phyloP scores from a whole-genome alignment of 2,329 filamentous ascomycete species.

The Colletotrichum sp. region DNA sequence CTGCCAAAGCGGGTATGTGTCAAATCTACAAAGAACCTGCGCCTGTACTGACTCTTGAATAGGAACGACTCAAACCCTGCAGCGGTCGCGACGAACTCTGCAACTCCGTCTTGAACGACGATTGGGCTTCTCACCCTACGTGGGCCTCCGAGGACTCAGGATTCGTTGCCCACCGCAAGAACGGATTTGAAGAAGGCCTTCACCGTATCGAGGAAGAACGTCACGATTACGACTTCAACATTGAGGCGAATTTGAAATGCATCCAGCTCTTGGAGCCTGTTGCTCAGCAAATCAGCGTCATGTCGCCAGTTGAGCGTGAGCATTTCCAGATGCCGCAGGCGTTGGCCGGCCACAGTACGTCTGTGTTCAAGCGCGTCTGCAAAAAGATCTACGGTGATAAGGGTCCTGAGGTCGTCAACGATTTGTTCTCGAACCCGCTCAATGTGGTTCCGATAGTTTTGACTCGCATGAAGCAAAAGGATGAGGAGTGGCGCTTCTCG shows the following conservation, averaged over 20 bases:
- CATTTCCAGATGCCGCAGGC: constrained; percentile 81
- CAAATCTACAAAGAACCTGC: background rate
- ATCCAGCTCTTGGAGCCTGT: constrained; percentile 96
- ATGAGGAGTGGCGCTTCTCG: constrained; percentile 96
- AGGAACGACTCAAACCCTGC: constrained; percentile 88
- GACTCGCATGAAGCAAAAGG: constrained; percentile 90
- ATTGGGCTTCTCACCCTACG: constrained; percentile 98
- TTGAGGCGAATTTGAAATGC: constrained; percentile 92
- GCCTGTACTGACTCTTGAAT: background rate
- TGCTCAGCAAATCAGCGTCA: constrained; percentile 84
- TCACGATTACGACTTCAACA: constrained; percentile 98
- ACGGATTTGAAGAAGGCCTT: constrained; percentile 90
- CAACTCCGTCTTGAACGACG: constrained; percentile 90
- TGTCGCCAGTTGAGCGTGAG: constrained; percentile 74
- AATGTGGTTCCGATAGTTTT: constrained; percentile 89
- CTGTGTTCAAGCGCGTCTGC: constrained; percentile 95
- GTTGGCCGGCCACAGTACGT: constrained; percentile 90
- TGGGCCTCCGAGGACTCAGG: constrained; percentile 99
- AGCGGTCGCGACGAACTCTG: constrained; percentile 95
- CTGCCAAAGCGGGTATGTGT: constrained; percentile 76
- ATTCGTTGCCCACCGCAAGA: constrained; percentile 97
- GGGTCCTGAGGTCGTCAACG: constrained; percentile 83
- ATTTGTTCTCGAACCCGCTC: constrained; percentile 85
- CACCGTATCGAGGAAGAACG: constrained; percentile 98
- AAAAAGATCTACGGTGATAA: constrained; percentile 97